Conservation (phyloP, 768 basidiomycete species). For the Mycena maculata region DNA sequence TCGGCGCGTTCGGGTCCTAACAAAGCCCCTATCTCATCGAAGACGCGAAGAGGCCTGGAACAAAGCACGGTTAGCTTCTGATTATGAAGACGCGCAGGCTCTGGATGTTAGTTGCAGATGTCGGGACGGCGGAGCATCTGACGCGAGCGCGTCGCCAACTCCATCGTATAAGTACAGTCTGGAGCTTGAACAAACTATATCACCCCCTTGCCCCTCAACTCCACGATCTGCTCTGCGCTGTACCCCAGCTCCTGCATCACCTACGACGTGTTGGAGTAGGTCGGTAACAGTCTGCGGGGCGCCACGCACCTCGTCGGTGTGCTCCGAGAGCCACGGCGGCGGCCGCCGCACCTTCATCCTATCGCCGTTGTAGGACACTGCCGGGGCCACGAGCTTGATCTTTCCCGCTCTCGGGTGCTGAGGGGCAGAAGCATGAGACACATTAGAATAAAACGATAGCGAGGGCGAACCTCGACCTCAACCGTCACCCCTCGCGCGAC, state of each 20-base stretch:
- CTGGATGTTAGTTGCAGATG: too few relatives aligned
- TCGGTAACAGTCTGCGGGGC: constrained; percentile 10
- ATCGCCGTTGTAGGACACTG: constrained; percentile 84
- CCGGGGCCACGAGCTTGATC: constrained; percentile 83
- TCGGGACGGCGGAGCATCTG: too few relatives aligned
- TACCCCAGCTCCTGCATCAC: constrained; percentile 56
- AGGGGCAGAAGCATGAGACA: constrained; percentile 29
- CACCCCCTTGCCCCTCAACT: constrained; percentile 54
- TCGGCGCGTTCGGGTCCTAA: too few relatives aligned
- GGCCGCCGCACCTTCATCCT: constrained; percentile 79
- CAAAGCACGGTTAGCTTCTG: too few relatives aligned
- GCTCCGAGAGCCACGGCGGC: constrained; percentile 91
- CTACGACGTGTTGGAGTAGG: constrained; percentile 42
- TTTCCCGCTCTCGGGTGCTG: constrained; percentile 82
- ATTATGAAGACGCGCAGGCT: too few relatives aligned
- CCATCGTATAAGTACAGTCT: too few relatives aligned
- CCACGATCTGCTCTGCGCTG: constrained; percentile 50
- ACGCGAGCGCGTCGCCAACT: too few relatives aligned
- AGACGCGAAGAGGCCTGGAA: too few relatives aligned
- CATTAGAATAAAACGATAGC: constrained; percentile 45
- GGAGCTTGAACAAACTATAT: too few relatives aligned
- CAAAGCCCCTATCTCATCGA: too few relatives aligned
- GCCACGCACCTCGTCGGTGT: constrained; percentile 75
- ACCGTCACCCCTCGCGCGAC: constrained; percentile 78
- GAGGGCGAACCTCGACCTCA: constrained; percentile 66